These are phyloP conservation scores for Botryotinia globosa DNA, from an alignment of 2,329 filamentous ascomycete genomes.

Conservation along the genomic window DNA sequence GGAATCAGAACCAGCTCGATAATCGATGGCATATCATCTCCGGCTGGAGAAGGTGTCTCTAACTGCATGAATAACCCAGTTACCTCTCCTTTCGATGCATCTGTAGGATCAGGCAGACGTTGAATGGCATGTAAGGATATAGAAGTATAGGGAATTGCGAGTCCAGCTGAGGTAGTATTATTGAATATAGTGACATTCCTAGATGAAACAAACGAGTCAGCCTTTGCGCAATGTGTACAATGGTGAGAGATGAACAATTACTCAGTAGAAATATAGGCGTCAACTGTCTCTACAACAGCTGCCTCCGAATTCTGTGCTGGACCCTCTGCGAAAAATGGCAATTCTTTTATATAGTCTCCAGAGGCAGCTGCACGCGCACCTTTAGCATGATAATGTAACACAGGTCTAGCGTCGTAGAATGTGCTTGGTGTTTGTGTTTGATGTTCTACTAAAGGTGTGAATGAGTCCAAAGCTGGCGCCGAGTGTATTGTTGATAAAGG, in stretches of 20 bases:
- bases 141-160: constrained; percentile 69
- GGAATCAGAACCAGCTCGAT: constrained; percentile 68
- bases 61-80: constrained; percentile 64
- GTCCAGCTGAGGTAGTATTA: constrained; percentile 52
- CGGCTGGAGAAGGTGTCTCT: constrained; percentile 55
- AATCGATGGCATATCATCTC: constrained; percentile 61
- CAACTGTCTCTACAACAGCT: constrained; percentile 29
- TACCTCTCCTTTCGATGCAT: constrained; percentile 42
- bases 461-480: constrained; percentile 57
- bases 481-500: constrained; percentile 52
- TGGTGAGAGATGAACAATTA: constrained; percentile 38
- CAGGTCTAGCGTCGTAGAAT: constrained; percentile 68
- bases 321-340: constrained; percentile 48
- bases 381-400: constrained; percentile 63
- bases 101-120: constrained; percentile 45
- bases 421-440: constrained; percentile 68
- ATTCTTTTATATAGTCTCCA: constrained; percentile 50
- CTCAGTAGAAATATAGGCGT: constrained; percentile 60
- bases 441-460: constrained; percentile 64
- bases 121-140: constrained; percentile 76
- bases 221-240: constrained; percentile 19
- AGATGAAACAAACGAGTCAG: neutral
- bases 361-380: constrained; percentile 58
- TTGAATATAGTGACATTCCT: constrained; percentile 65
- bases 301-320: constrained; percentile 25